phyloP scores from a whole-genome alignment of 1,284 basidiomycete genomes.

The Ceratobasidium sp. region DNA sequence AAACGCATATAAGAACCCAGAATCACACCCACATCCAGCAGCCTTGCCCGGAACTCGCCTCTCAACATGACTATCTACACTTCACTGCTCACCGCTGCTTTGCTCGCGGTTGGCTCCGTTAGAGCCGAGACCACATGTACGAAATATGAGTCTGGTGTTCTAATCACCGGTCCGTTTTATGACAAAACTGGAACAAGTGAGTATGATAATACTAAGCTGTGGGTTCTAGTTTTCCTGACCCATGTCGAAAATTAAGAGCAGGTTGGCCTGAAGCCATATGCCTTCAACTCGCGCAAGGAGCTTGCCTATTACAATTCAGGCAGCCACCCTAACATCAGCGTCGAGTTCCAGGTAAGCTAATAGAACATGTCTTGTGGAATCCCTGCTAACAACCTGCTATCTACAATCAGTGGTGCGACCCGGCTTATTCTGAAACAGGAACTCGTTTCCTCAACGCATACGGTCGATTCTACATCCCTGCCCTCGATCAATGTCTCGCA shows the following conservation, averaged over 20 bases:
- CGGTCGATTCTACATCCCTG: slow-evolving; percentile 15
- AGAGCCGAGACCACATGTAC: background rate
- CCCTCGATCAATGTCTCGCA: background rate
- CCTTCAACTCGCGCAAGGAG: background rate
- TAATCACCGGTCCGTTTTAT: slow-evolving; percentile 2
- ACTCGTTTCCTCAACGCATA: background rate
- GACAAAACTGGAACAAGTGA: slow-evolving; percentile 8
- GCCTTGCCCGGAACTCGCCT: too few species aligned
- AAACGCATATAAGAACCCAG: too few species aligned
- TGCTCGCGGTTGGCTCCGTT: background rate
- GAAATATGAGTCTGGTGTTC: background rate
- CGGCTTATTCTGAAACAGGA: background rate
- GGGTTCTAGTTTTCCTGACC: too few species aligned
- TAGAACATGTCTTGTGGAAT: background rate
- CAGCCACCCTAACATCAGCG: background rate
- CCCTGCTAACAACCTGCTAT: background rate
- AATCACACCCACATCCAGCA: too few species aligned
- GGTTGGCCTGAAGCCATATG: slow-evolving; percentile 6
- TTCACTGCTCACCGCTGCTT: background rate
- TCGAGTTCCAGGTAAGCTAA: background rate
- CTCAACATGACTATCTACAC: background rate
- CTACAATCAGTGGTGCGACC: background rate
- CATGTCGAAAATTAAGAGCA: too few species aligned
- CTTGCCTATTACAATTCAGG: background rate
- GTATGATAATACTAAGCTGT: background rate